Percentiles rank a stretch among this genome's conserved stretches.
Conservation (phyloP, 768 basidiomycete species). For the Cyathus striatus region DNA sequence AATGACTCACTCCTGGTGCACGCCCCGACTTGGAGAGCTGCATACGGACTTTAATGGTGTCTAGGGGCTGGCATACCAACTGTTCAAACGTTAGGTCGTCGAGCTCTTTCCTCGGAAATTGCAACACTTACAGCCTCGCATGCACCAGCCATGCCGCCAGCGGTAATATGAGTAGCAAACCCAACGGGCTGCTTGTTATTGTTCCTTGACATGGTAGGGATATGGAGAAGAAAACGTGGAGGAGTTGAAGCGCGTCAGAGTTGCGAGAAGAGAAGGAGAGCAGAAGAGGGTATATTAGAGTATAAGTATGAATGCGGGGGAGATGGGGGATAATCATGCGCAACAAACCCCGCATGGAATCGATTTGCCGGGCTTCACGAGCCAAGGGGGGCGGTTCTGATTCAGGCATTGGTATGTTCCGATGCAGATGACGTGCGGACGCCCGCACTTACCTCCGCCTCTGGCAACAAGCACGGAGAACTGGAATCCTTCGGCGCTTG, state of each 20-base stretch:
- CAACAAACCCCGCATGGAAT: background rate
- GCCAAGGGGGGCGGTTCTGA: no score
- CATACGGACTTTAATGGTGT: conserved; percentile 99
- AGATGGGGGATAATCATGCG: no score
- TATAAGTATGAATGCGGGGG: background rate
- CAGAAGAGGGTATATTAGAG: background rate
- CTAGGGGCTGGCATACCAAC: conserved; percentile 87
- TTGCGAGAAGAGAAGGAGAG: conserved; percentile 8
- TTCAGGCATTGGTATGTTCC: no score
- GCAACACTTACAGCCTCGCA: conserved; percentile 75
- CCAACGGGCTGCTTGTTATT: conserved; percentile 72
- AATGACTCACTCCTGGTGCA: conserved; percentile 70
- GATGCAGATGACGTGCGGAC: no score
- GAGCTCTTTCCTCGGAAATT: no score
- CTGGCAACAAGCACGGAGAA: no score
- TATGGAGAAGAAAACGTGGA: conserved; percentile 3
- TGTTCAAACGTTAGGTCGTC: conserved; percentile 24
- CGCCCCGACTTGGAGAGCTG: conserved; percentile 84
- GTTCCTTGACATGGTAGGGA: conserved; percentile 43
- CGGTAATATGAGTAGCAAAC: conserved; percentile 87
- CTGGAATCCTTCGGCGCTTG: no score
- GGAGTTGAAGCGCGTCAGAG: conserved; percentile 3
- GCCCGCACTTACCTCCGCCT: no score
- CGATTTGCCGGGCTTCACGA: no score
- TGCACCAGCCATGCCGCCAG: conserved; percentile 90